Evolutionary conservation across 2,329 filamentous ascomycete species (phyloP).

Genomic region (Pseudogymnoascus sp.): DNA sequence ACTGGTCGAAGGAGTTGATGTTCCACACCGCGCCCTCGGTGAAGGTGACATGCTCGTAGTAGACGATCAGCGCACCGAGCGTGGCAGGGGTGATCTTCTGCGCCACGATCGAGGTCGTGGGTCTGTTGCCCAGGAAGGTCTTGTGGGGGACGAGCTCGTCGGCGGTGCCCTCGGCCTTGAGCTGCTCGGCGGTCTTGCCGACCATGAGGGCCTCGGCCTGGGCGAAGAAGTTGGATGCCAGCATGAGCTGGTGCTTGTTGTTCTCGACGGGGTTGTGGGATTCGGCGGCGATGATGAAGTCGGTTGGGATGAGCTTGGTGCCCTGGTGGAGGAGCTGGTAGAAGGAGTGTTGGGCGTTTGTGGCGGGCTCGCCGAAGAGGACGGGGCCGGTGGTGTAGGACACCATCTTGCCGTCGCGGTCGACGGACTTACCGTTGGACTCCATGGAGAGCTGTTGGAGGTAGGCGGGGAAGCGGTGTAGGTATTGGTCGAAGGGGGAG

Average conservation of each 20-base stretch:
- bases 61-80: slow-evolving; percentile 89
- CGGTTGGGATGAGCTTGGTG: slow-evolving; percentile 95
- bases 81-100: slow-evolving; percentile 91
- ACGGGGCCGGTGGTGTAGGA: slow-evolving; percentile 97
- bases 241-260: slow-evolving; percentile 94
- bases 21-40: slow-evolving; percentile 98
- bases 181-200: slow-evolving; percentile 73
- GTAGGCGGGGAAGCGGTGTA: slow-evolving; percentile 97
- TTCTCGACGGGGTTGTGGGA: slow-evolving; percentile 91
- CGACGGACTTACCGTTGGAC: slow-evolving; percentile 97
- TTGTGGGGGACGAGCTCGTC: slow-evolving; percentile 89
- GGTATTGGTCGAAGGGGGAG: slow-evolving; percentile 96
- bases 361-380: slow-evolving; percentile 95
- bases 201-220: slow-evolving; percentile 88
- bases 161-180: slow-evolving; percentile 64
- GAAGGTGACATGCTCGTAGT: slow-evolving; percentile 98
- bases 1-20: slow-evolving; percentile 99
- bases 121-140: slow-evolving; percentile 96
- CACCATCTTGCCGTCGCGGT: slow-evolving; percentile 77
- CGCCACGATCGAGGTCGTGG: slow-evolving; percentile 85
- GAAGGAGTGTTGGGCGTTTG: slow-evolving; percentile 99
- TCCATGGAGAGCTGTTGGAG: slow-evolving; percentile 99
- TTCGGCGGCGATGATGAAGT: slow-evolving; percentile 94
- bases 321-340: slow-evolving; percentile 99
- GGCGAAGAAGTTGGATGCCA: slow-evolving; percentile 85